These are phyloP conservation scores for Mycena sanguinolenta DNA, from an alignment of 768 basidiomycete species.

Conservation along the genomic window DNA sequence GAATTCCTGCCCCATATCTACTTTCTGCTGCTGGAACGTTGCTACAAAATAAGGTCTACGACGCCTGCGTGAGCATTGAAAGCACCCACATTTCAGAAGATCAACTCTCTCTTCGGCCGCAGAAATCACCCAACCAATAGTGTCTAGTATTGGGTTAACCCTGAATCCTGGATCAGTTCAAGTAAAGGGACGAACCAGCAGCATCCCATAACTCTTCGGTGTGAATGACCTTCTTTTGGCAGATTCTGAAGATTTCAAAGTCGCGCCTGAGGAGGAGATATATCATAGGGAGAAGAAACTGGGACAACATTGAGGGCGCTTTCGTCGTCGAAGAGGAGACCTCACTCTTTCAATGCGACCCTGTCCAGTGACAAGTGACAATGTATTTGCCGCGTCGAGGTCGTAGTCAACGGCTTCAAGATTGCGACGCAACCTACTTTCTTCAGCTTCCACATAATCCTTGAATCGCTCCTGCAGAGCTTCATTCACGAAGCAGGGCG, in stretches of 20 bases:
- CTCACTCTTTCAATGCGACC: constrained; percentile 50
- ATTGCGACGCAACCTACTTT: constrained; percentile 41
- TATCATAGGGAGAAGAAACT: constrained; percentile 51
- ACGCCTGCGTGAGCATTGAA: not conserved
- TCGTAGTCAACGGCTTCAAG: constrained; percentile 45
- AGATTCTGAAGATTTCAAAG: constrained; percentile 48
- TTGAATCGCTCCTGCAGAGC: constrained; percentile 42
- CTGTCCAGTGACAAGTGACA: constrained; percentile 45
- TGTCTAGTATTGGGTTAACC: constrained; percentile 20
- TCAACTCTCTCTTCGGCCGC: constrained; percentile 42
- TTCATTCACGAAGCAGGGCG: constrained; percentile 37
- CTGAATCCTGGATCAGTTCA: not conserved
- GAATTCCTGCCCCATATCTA: constrained; percentile 42
- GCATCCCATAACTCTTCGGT: constrained; percentile 45
- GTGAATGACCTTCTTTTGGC: constrained; percentile 43
- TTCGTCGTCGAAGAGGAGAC: not conserved
- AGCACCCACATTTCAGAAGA: constrained; percentile 42
- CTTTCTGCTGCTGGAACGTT: constrained; percentile 44
- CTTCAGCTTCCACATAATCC: constrained; percentile 40
- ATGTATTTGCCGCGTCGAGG: constrained; percentile 28
- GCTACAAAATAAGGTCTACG: constrained; percentile 29
- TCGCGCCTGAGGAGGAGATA: constrained; percentile 51
- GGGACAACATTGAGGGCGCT: not conserved
- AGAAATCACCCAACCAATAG: constrained; percentile 38
- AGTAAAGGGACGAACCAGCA: not conserved